These are phyloP conservation scores for Pichia thaimueangensis DNA, from an alignment of 805 yeast genomes.

Conservation along the genomic window DNA sequence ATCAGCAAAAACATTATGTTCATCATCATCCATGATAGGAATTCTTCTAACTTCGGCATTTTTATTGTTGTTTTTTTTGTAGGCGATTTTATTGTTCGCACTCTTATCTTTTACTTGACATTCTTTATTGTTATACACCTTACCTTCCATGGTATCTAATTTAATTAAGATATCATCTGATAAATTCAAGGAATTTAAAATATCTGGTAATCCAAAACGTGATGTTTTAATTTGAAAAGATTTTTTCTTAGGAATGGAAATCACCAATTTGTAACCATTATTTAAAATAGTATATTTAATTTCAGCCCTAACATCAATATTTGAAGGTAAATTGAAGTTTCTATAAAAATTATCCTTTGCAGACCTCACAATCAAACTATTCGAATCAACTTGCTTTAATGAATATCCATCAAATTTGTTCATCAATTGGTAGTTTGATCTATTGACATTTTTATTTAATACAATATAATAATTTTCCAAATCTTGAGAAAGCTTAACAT, in stretches of 20 bases:
- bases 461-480: conserved; percentile 20
- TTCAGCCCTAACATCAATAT: conserved; percentile 16
- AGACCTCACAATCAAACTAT: conserved; percentile 19
- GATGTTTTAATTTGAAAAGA: conserved; percentile 1
- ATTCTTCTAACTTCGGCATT: conserved; percentile 1
- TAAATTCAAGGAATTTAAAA: not conserved
- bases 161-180: not conserved
- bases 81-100: too few species aligned
- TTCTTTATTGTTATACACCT: too few species aligned
- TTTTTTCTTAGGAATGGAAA: conserved; percentile 15
- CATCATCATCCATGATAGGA: conserved; percentile 2
- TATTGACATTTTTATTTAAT: conserved; percentile 14
- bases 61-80: not conserved
- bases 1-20: not conserved
- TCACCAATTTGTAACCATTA: conserved; percentile 19
- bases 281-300: conserved; percentile 16
- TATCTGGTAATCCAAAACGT: conserved; percentile 1
- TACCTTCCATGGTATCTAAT: too few species aligned
- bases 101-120: too few species aligned
- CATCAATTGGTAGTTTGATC: conserved; percentile 4
- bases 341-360: conserved; percentile 18
- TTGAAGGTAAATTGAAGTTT: conserved; percentile 21
- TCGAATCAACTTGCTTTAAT: conserved; percentile 16
- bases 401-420: conserved; percentile 21
- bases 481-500: conserved; percentile 16